A percentile compares a stretch with the other conserved stretches of the same genome.
Evolutionary conservation across 768 basidiomycete genomes (phyloP).

Genomic region (Phylloporus rhodoxanthus): DNA sequence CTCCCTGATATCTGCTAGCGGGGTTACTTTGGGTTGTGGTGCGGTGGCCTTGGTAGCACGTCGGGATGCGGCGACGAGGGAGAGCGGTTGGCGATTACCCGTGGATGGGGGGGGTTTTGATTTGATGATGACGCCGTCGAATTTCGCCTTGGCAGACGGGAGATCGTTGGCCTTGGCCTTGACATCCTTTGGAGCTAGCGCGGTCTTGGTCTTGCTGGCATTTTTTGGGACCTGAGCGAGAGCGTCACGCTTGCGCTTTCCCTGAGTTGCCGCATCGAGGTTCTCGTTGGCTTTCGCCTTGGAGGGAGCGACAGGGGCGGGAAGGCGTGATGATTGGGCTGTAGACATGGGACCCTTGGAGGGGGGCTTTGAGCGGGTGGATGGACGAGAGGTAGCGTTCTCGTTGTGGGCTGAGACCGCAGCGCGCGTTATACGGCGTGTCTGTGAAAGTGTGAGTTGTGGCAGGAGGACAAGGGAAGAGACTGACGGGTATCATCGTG

Average conservation of each 20-base stretch:
- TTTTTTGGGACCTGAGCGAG: conserved; percentile 67
- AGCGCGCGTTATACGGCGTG: conserved; percentile 58
- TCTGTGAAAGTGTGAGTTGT: conserved; percentile 32
- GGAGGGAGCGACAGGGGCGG: conserved; percentile 36
- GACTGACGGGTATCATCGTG: conserved; percentile 41
- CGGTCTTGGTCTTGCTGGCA: conserved; percentile 33
- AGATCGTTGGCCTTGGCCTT: conserved; percentile 55
- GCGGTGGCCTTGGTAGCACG: conserved; percentile 31
- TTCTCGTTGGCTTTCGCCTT: conserved; percentile 33
- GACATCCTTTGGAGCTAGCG: conserved; percentile 29
- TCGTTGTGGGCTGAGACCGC: conserved; percentile 54
- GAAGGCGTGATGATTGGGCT: conserved; percentile 36
- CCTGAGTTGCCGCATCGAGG: conserved; percentile 42
- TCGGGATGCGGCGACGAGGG: conserved; percentile 44
- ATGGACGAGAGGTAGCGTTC: conserved; percentile 62
- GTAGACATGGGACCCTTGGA: conserved; percentile 35
- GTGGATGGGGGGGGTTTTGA: conserved; percentile 32
- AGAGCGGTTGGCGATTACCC: conserved; percentile 47
- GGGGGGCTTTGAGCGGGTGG: conserved; percentile 56
- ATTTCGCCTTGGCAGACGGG: conserved; percentile 41
- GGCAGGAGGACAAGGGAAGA: background rate
- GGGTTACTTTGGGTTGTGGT: conserved; percentile 16
- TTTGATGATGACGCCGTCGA: conserved; percentile 62
- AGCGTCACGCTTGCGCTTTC: conserved; percentile 72
- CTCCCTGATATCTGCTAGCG: conserved; percentile 29